Conservation (phyloP, 352 stramenopile genomes). For the Peronospora tabacina region DNA sequence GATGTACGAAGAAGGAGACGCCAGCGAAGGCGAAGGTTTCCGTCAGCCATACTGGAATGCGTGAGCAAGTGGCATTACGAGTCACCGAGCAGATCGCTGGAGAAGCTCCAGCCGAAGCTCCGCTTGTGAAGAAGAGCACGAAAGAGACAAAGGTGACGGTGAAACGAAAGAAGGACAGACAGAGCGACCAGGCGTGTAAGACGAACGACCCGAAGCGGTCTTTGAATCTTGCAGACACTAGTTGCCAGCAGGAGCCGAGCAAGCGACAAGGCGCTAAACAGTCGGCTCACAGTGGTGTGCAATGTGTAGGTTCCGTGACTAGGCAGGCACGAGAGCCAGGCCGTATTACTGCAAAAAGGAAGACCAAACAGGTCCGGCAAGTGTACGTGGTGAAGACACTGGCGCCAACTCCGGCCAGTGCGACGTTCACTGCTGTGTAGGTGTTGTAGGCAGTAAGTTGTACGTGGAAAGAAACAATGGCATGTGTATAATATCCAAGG, state of each 20-base stretch:
- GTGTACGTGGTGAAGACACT: slow-evolving; percentile 36
- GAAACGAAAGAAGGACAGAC: slow-evolving; percentile 3
- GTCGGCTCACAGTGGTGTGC: not conserved
- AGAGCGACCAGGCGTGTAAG: not conserved
- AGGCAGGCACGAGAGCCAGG: not conserved
- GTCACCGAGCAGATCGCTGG: slow-evolving; percentile 20
- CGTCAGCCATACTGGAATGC: not conserved
- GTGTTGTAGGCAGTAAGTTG: slow-evolving; percentile 7
- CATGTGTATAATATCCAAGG: slow-evolving; percentile 2
- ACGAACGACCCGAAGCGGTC: slow-evolving; percentile 6
- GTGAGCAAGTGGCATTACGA: not conserved
- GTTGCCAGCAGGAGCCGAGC: slow-evolving; percentile 2
- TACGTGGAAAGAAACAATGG: not conserved
- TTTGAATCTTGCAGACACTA: not conserved
- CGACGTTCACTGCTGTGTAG: slow-evolving; percentile 20
- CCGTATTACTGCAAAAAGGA: not conserved
- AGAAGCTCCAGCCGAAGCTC: slow-evolving; percentile 14
- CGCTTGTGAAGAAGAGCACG: slow-evolving; percentile 10
- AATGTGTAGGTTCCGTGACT: not conserved
- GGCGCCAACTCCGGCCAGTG: slow-evolving; percentile 3
- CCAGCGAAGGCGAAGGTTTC: not conserved
- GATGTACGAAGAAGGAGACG: slow-evolving; percentile 6
- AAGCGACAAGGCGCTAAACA: slow-evolving; percentile 2
- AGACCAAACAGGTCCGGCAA: slow-evolving; percentile 21
- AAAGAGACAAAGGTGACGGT: slow-evolving; percentile 1